Conservation (phyloP, 75 land plant species). For the Isoetes taiwanensis region DNA sequence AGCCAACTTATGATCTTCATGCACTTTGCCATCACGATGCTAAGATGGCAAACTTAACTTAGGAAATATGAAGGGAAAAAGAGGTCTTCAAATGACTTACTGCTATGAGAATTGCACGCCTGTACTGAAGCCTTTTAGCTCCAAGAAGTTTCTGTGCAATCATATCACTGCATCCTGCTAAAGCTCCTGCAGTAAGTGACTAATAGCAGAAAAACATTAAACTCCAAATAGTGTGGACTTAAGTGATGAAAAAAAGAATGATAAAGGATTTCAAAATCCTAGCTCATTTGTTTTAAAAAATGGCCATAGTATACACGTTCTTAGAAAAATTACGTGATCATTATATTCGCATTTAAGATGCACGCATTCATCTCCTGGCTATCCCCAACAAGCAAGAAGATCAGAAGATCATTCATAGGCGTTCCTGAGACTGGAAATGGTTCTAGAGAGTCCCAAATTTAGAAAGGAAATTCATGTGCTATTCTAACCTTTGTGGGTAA, state of each 20-base stretch:
- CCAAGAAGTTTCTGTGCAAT: conserved; percentile 69
- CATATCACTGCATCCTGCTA: conserved; percentile 58
- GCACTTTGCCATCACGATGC: no score
- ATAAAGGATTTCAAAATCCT: neutral
- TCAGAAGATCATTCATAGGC: neutral
- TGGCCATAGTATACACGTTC: neutral
- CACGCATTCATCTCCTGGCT: no score
- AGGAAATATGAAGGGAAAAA: no score
- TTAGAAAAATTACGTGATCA: neutral
- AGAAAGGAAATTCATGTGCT: neutral
- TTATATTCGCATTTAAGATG: no score
- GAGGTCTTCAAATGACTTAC: no score
- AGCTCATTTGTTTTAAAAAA: neutral
- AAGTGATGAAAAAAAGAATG: neutral
- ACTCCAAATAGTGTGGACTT: neutral
- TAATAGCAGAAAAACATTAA: neutral
- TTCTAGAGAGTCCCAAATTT: neutral
- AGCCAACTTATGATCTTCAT: no score
- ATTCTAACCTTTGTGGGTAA: conserved; percentile 54
- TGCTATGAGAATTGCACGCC: conserved; percentile 48
- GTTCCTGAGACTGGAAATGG: neutral
- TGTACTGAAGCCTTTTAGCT: conserved; percentile 42
- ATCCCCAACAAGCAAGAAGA: no score
- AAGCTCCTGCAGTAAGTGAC: conserved; percentile 42
- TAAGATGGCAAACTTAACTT: no score